Evolutionary conservation across 1,139 yeast species (phyloP), one percentile per base, ranked within the genome.

Genomic region (Nakaseomyces delphensis): DNA sequence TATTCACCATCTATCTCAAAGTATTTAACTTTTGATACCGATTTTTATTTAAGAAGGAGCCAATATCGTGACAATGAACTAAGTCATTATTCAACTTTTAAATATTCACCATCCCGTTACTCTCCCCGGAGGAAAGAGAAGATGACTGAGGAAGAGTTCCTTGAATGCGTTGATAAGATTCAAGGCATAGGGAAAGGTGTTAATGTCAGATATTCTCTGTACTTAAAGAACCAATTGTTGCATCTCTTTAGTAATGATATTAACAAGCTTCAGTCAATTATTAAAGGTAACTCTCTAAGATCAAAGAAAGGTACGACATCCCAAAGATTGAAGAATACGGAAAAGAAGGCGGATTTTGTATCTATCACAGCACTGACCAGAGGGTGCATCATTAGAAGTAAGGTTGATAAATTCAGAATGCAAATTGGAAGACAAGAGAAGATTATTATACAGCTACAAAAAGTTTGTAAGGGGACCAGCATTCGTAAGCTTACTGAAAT

Each of bases 181-280:
- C 91, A 83, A 57, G 72, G 86, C 0, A 62, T 78, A 24, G 71
- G 82, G 7, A 68, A 83, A 51, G 91, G 89, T 21, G 79, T 83
- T 1, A 68, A 75, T 42, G 65, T 76, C 48, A 69, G 93, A 40
- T 83, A 79, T 57, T 64, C 64, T 21, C 67, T 79, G 67, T 79
- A 77, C 59, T 81, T 81, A 32, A 73, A 74, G 51, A 71, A 52
- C 16, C 52, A 58, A 15, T 49, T 62, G n/a, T 40, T 68, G 7
- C 49, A 52, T 1, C 46, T 60, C 16, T 56, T 65, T 43, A 60
- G 59, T 36, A 41, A 45, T 1, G 58, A 55, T n/a, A 51, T 69
- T 1, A 28, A 56, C 11, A 39, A 39, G 3, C 44, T 70, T 1
- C 76, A 72, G 48, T 48, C 66, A 3, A 39, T 48, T 3, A 48